phyloP scores from a whole-genome alignment of 805 yeast species.

The Starmera caribaea region DNA sequence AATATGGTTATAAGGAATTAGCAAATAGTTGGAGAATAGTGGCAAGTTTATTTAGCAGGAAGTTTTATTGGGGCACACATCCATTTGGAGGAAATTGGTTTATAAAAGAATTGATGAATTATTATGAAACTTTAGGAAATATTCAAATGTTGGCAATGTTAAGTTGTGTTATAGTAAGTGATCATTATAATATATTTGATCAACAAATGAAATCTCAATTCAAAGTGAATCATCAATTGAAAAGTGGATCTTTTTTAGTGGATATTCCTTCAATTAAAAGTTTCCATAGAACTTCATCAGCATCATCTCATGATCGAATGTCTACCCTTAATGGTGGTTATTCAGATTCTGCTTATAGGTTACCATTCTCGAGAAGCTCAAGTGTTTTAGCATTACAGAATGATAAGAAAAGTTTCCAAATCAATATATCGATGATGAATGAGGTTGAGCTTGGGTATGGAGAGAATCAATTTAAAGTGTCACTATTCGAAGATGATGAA shows the following conservation, averaged over 20 bases:
- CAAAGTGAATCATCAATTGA: neutral
- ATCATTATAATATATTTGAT: neutral
- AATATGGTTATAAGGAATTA: slow-evolving; percentile 49
- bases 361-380: slow-evolving; percentile 17
- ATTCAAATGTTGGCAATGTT: slow-evolving; percentile 88
- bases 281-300: neutral
- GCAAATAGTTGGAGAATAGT: slow-evolving; percentile 70
- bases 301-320: neutral
- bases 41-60: slow-evolving; percentile 25
- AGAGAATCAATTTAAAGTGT: slow-evolving; percentile 26
- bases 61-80: slow-evolving; percentile 73
- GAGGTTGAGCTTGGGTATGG: slow-evolving; percentile 22
- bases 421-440: slow-evolving; percentile 39
- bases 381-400: slow-evolving; percentile 10
- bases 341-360: slow-evolving; percentile 13
- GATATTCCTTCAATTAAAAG: neutral
- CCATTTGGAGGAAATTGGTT: slow-evolving; percentile 68
- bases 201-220: neutral
- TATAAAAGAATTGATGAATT: slow-evolving; percentile 46
- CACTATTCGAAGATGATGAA: slow-evolving; percentile 23
- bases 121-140: slow-evolving; percentile 56
- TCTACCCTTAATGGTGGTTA: slow-evolving; percentile 10
- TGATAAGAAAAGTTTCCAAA: slow-evolving; percentile 15
- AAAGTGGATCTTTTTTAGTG: neutral
- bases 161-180: slow-evolving; percentile 47